phyloP scores from a whole-genome alignment of 2,329 filamentous ascomycete genomes.

The Sporothrix inflata region DNA sequence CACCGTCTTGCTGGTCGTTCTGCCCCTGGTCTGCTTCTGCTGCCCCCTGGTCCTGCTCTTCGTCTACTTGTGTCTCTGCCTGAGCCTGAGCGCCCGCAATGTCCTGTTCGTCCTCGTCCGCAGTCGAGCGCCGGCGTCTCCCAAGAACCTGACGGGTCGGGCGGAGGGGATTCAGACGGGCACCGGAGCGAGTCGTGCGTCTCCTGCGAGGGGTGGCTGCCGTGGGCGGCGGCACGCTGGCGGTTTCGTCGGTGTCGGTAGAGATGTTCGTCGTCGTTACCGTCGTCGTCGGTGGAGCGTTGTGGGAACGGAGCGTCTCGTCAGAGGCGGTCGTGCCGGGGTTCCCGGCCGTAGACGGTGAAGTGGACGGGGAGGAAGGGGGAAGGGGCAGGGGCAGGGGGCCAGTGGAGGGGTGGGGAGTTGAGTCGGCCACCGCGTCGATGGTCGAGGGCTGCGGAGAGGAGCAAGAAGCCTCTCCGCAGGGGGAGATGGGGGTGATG shows the following conservation, averaged over 20 bases:
- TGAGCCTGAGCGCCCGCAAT: constrained; percentile 23
- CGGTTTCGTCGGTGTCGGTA: background rate
- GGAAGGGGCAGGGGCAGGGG: constrained; percentile 31
- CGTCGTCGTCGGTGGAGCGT: background rate
- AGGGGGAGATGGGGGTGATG: constrained; percentile 18
- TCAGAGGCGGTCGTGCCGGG: background rate
- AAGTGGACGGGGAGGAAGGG: background rate
- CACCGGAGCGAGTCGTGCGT: constrained; percentile 2
- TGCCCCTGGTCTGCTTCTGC: background rate
- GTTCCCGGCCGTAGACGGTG: background rate
- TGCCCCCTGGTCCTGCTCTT: background rate
- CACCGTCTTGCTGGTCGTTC: background rate
- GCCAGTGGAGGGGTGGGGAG: constrained; percentile 30
- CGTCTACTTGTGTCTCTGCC: background rate
- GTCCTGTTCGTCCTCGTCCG: constrained; percentile 43
- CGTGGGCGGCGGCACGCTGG: background rate
- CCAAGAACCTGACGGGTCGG: constrained; percentile 51
- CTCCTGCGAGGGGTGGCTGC: constrained; percentile 1
- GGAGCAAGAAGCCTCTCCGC: constrained; percentile 34
- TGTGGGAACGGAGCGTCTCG: background rate
- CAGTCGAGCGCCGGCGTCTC: constrained; percentile 56
- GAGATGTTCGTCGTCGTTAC: background rate
- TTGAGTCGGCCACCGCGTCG: constrained; percentile 35
- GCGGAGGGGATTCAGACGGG: background rate
- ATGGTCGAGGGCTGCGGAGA: constrained; percentile 28